A percentile compares a stretch with the other conserved stretches of the same genome.
These are phyloP conservation scores for Desmodesmus armatus DNA, from an alignment of 139 green algal genomes.

Conservation along the genomic window DNA sequence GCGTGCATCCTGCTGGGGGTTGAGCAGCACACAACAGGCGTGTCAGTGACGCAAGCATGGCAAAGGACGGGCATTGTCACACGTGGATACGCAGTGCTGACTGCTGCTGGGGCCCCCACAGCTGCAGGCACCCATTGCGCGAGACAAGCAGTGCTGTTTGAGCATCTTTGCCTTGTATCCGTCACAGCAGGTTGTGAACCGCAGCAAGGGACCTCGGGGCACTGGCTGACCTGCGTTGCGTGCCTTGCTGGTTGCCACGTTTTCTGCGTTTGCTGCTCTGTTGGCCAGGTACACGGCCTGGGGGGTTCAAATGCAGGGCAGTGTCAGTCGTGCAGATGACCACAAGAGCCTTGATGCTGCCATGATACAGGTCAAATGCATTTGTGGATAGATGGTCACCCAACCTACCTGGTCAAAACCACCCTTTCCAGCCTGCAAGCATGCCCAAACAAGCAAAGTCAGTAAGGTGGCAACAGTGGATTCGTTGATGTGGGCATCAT, in stretches of 20 bases:
- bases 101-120: neutral
- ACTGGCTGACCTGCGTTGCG: slow-evolving; percentile 12
- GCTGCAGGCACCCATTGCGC: neutral
- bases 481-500: no score
- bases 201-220: no score
- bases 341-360: neutral
- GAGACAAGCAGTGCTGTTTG: neutral
- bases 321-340: neutral
- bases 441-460: neutral
- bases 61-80: neutral
- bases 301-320: slow-evolving; percentile 23
- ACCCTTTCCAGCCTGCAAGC: neutral
- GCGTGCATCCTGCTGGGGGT: neutral
- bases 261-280: neutral
- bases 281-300: slow-evolving; percentile 15
- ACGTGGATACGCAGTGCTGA: neutral
- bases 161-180: no score
- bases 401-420: neutral
- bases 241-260: slow-evolving; percentile 35
- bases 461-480: no score
- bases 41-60: neutral
- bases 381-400: neutral
- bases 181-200: no score
- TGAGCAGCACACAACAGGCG: neutral
- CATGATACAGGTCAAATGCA: neutral